Evolutionary conservation across 139 green algal genomes (phyloP), one percentile per base, ranked within the genome.

Genomic region (Volvox africanus): DNA sequence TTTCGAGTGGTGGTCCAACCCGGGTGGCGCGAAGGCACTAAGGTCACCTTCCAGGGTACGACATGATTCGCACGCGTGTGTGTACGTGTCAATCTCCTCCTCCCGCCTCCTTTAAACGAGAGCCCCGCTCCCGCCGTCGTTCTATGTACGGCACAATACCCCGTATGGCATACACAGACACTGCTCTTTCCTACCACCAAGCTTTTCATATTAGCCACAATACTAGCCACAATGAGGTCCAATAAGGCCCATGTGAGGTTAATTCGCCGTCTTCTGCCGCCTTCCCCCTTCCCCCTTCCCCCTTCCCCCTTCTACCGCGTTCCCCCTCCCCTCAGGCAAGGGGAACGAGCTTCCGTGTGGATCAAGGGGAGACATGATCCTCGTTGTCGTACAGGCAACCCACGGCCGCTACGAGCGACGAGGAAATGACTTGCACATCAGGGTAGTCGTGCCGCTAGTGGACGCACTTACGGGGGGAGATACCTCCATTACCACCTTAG

Each of bases 21-120:
- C 0, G 91, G 91, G 1, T 28, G 81, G 35, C 62, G 75, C 2
- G 81, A 82, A 44, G 91, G 91, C 55, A 92, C 81, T 0, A 75
- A 88, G 21, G 73, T 93, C 32, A 92, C 87, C 16, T 93, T 55
- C 87, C 78, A n/a, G 62, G 89, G 88, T 92, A 69, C 28, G 88
- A 26, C 6, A 55, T 55, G 44, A 55, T 9, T 14, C 44, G 44
- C 9, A 14, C 44, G 5, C 5, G 44, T 55, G 44, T 55, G 44
- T 55, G 44, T 55, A 55, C 9, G 5, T 55, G 44, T 55, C 5
- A 14, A 5, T 55, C 5, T 55, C 9, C 9, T 55, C 44, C 9
- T 55, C 44, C 44, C 44, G 5, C 44, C 9, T 55, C 44, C 44
- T 9, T 55, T 55, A 55, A 9, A 55, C 9, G 44, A 55, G 9